phyloP scores from a whole-genome alignment of 257 asterid species.

The Handroanthus guayacan region DNA sequence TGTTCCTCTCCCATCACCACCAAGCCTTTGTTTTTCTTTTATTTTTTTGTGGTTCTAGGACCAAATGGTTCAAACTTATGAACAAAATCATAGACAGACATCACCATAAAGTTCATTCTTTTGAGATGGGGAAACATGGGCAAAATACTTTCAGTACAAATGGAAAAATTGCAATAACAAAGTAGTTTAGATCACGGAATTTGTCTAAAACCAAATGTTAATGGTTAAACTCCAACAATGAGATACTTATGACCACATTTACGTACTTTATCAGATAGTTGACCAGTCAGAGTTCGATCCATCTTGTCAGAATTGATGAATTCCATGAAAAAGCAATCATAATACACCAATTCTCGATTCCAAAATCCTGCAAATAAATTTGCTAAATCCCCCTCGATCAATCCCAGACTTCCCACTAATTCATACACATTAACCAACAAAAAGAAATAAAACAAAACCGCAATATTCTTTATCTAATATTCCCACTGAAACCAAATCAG shows the following conservation, averaged over 20 bases:
- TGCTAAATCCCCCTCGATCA: conserved; percentile 3
- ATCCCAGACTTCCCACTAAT: conserved; percentile 4
- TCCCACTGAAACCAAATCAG: conserved; percentile 23
- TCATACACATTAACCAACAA: conserved; percentile 21
- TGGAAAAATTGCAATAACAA: conserved; percentile 22
- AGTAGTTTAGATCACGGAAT: conserved; percentile 2
- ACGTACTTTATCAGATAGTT: conserved; percentile 30
- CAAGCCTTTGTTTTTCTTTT: not conserved
- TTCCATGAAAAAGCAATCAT: conserved; percentile 17
- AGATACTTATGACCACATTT: conserved; percentile 2
- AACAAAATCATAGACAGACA: not conserved
- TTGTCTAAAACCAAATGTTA: not conserved
- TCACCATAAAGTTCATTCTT: conserved; percentile 24
- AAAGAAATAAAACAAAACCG: conserved; percentile 8
- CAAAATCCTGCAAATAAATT: conserved; percentile 21
- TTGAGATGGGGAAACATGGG: conserved; percentile 11
- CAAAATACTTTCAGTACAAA: conserved; percentile 27
- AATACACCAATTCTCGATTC: conserved; percentile 26
- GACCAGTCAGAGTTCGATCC: conserved; percentile 44
- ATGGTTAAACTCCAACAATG: not conserved
- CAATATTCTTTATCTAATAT: not conserved
- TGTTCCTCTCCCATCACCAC: not conserved
- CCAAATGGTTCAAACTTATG: not conserved
- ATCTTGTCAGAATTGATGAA: conserved; percentile 21
- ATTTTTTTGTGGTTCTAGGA: not conserved